Evolutionary conservation across 2,329 filamentous ascomycete species (phyloP).

Genomic region (Fusarium sp.): DNA sequence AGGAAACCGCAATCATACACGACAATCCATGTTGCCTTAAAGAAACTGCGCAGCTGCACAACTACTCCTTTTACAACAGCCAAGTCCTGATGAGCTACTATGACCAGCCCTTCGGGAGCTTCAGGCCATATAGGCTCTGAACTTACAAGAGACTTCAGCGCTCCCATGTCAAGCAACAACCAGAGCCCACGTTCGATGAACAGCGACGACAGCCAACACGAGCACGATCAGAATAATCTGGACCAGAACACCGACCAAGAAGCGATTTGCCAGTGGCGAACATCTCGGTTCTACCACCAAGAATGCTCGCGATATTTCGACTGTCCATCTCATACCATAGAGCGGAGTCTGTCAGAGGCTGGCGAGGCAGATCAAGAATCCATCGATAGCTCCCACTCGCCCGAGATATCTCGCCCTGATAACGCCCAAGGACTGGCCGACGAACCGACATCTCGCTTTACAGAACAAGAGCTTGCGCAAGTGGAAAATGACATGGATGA

Average conservation of each 20-base stretch:
- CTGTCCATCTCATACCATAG: conserved; percentile 59
- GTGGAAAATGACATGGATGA: neutral
- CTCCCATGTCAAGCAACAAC: conserved; percentile 25
- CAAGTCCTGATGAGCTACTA: conserved; percentile 41
- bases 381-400: conserved; percentile 13
- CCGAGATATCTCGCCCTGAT: conserved; percentile 11
- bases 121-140: conserved; percentile 35
- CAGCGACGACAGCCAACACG: conserved; percentile 46
- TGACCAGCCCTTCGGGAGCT: conserved; percentile 43
- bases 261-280: conserved; percentile 53
- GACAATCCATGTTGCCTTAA: conserved; percentile 29
- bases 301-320: conserved; percentile 62
- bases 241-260: conserved; percentile 4
- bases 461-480: conserved; percentile 30
- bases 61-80: conserved; percentile 1
- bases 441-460: conserved; percentile 25
- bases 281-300: conserved; percentile 52
- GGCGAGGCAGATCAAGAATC: conserved; percentile 42
- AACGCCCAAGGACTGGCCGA: conserved; percentile 9
- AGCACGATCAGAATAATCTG: conserved; percentile 4
- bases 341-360: conserved; percentile 50
- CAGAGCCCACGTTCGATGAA: conserved; percentile 54
- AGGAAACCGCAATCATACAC: neutral
- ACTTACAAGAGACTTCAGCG: conserved; percentile 25
- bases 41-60: conserved; percentile 21